Evolutionary conservation across 352 stramenopile species (phyloP).

Genomic region (Elongisporangium anandrum): DNA sequence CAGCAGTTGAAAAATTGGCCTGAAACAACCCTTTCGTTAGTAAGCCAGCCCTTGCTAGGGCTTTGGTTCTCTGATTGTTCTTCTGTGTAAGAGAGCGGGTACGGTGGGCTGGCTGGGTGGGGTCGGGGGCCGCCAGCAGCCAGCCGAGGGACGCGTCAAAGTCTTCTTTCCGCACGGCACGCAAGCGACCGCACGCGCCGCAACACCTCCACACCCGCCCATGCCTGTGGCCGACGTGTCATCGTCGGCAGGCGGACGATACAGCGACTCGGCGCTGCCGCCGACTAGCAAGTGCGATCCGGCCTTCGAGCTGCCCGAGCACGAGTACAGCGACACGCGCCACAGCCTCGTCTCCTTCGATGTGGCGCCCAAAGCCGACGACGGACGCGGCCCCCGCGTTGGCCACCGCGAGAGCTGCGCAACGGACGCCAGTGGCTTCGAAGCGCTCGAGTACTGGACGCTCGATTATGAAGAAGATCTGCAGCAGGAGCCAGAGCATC

Average conservation of each 20-base stretch:
- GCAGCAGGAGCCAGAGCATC: neutral
- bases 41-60: neutral
- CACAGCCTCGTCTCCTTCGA: conserved; percentile 56
- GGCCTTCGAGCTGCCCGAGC: conserved; percentile 31
- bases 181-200: neutral
- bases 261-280: conserved; percentile 49
- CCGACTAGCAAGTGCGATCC: conserved; percentile 29
- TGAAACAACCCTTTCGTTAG: neutral
- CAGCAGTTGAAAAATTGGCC: neutral
- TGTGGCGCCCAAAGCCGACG: conserved; percentile 16
- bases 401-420: conserved; percentile 45
- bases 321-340: conserved; percentile 33
- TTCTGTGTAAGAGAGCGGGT: neutral
- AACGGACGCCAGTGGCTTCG: conserved; percentile 59
- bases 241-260: conserved; percentile 10
- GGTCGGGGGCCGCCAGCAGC: conserved; percentile 3
- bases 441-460: conserved; percentile 55
- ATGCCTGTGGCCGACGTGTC: too few species aligned
- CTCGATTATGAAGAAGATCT: conserved; percentile 13
- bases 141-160: conserved; percentile 3
- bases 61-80: neutral
- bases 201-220: neutral
- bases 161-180: neutral
- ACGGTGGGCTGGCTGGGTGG: neutral
- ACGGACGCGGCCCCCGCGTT: conserved; percentile 16